phyloP scores from a whole-genome alignment of 805 yeast species.

The Candida nonsorbophila region DNA sequence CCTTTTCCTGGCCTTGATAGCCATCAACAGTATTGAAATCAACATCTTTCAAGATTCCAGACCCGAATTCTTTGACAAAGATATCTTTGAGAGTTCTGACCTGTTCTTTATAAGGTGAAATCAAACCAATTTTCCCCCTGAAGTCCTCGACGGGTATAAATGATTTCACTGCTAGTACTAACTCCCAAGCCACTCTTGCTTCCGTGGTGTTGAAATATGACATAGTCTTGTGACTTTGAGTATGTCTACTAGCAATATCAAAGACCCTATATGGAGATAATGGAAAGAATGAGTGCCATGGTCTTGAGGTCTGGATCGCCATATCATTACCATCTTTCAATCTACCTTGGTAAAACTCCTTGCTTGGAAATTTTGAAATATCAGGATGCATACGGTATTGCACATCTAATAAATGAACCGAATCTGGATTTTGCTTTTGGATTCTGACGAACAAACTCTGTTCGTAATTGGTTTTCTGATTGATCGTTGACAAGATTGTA shows the following conservation, averaged over 20 bases:
- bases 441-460: conserved; percentile 92
- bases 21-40: conserved; percentile 97
- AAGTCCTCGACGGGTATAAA: conserved; percentile 49
- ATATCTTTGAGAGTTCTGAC: conserved; percentile 50
- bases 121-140: conserved; percentile 75
- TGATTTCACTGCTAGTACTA: conserved; percentile 48
- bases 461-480: conserved; percentile 74
- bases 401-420: conserved; percentile 73
- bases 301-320: conserved; percentile 50
- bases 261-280: conserved; percentile 78
- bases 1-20: conserved; percentile 88
- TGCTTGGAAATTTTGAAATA: conserved; percentile 82
- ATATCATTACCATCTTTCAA: conserved; percentile 78
- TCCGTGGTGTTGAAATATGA: conserved; percentile 72
- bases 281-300: conserved; percentile 64
- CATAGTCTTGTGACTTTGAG: conserved; percentile 55
- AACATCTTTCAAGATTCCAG: conserved; percentile 54
- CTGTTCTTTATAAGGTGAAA: conserved; percentile 94
- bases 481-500: conserved; percentile 85
- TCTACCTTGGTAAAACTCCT: conserved; percentile 69
- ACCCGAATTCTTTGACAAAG: conserved; percentile 61
- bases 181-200: conserved; percentile 65
- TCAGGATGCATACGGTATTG: conserved; percentile 98
- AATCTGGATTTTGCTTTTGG: conserved; percentile 58
- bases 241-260: conserved; percentile 59